Conservation (phyloP, 768 basidiomycete species). For the Tricholoma flavovirens region DNA sequence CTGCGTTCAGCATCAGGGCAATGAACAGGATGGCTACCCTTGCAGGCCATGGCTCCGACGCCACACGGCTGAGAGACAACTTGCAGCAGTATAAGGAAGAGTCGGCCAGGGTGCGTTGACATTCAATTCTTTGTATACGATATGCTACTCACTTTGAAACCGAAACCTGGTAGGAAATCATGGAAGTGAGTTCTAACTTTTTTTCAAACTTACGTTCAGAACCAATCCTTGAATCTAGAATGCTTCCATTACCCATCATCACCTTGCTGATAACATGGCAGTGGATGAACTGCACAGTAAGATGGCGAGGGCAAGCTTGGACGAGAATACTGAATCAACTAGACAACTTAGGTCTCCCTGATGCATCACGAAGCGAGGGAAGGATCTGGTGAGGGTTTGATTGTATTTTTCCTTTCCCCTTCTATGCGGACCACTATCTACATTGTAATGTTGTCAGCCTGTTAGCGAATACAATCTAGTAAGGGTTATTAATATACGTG, state of each 20-base stretch:
- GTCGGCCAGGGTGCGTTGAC: constrained; percentile 47
- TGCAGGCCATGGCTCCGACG: constrained; percentile 36
- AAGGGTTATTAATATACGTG: neutral
- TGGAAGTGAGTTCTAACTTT: constrained; percentile 20
- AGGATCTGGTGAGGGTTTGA: neutral
- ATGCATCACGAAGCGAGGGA: neutral
- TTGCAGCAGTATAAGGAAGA: constrained; percentile 73
- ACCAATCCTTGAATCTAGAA: constrained; percentile 20
- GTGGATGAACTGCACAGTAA: constrained; percentile 22
- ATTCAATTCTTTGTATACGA: neutral
- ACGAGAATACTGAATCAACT: constrained; percentile 12
- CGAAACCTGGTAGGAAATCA: constrained; percentile 27
- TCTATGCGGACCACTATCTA: neutral
- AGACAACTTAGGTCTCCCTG: constrained; percentile 1
- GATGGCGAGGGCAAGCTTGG: constrained; percentile 26
- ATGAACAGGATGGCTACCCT: constrained; percentile 72
- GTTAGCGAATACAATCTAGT: neutral
- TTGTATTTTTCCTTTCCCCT: neutral
- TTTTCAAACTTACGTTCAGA: neutral
- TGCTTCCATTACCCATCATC: constrained; percentile 45
- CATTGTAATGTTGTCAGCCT: neutral
- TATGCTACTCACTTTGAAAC: neutral
- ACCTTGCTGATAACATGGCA: constrained; percentile 17
- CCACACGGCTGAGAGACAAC: constrained; percentile 49
- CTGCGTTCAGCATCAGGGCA: constrained; percentile 81